Base-by-base conservation (phyloP, 148 eudicot genomes). In the Amaranthus cruentus region DNA sequence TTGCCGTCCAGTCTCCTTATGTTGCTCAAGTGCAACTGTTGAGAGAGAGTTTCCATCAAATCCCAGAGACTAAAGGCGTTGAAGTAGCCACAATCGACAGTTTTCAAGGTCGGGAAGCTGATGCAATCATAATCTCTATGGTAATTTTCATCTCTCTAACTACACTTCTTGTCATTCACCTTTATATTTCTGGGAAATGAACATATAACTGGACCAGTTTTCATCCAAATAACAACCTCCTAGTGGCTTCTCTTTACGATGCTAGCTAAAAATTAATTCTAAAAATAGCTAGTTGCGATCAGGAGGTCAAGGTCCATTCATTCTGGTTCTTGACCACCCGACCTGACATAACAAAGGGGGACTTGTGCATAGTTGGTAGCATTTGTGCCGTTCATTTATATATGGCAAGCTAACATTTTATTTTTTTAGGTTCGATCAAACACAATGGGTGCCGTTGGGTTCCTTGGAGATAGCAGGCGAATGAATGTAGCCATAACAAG, bases 401-500 rank as follows among this genome's bases (percentile, higher is more conserved):
- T 13, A 15, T 52, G 3, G 42, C 57, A 12, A 65, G 52, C 8
- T 66, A 9, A 44, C 58, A 21, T 69, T 63, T 47, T 28, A 44
- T n/a, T 62, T 74, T 62, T 57, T 63, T 74, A 91, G 97, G 97
- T 91, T 55, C 94, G 94, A 42, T 91, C 97, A 66, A 91, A 91
- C 86, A 91, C 91, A 62, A 62, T 91, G 77, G 95, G 97, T n/a
- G 97, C 97, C 10, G 97, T 91, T 63, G 94, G 97, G 58, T 91
- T 91, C 77, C 76, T 91, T 43, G 97, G 97, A 46, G 97, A 91
- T 64, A 89, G 88, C 64, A 69, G 95, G 84, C 76, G 95, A 70
- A 91, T 91, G 92, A 91, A 91, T 81, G 97, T 91, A 49, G 94
- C 97, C 76, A 85, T 91, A 73, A 91, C 97, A 63, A 86, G 97